Evolutionary conservation across 2,329 filamentous ascomycete species (phyloP).

Genomic region (Rosellinia necatrix): DNA sequence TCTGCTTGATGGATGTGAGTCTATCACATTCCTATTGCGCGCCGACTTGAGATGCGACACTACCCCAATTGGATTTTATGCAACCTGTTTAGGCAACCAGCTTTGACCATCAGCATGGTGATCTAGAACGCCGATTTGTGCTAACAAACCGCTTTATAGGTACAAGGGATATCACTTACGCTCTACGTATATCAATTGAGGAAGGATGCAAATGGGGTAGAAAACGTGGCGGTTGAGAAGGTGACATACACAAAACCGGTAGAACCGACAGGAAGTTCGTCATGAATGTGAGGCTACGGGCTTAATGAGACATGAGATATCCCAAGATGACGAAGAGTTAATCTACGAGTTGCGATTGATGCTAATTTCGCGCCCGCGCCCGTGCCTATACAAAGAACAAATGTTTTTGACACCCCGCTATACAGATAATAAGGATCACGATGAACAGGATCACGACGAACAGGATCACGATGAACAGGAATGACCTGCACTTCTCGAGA

Average conservation of each 20-base stretch:
- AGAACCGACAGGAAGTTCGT: conserved; percentile 55
- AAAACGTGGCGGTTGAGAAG: conserved; percentile 84
- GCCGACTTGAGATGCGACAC: neutral
- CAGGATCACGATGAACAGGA: too few relatives aligned
- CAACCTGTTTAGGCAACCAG: neutral
- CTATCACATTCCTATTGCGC: neutral
- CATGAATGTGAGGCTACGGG: conserved; percentile 46
- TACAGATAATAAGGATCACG: neutral
- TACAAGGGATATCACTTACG: conserved; percentile 94
- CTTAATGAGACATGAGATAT: conserved; percentile 28
- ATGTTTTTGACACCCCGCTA: neutral
- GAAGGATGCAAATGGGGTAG: conserved; percentile 75
- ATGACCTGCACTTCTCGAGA: too few relatives aligned
- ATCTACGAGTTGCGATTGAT: conserved; percentile 13
- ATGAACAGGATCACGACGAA: too few relatives aligned
- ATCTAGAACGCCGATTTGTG: neutral
- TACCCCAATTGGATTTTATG: neutral
- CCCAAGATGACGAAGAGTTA: conserved; percentile 19
- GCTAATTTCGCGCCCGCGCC: neutral
- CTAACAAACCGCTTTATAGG: conserved; percentile 53
- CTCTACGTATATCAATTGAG: conserved; percentile 91
- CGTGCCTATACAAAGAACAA: neutral
- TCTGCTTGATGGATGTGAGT: conserved; percentile 97
- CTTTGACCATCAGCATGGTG: neutral
- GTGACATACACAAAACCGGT: conserved; percentile 83